Conservation (phyloP, 352 stramenopile species). For the Pythium brassicae region DNA sequence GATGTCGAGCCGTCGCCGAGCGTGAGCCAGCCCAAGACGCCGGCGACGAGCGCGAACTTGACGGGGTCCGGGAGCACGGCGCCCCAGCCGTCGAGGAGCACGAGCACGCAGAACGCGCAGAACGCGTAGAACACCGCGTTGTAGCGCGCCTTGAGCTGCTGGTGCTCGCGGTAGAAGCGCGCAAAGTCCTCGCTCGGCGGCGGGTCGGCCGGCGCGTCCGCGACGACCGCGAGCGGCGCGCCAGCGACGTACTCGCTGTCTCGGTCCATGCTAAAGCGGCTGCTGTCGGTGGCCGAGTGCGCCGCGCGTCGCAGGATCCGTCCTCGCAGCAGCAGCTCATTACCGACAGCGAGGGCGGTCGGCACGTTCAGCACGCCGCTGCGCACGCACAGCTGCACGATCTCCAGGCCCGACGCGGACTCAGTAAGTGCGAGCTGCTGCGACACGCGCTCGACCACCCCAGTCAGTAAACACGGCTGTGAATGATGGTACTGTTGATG, state of each 20-base stretch:
- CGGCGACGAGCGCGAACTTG: constrained; percentile 30
- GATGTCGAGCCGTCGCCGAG: constrained; percentile 32
- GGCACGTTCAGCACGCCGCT: constrained; percentile 39
- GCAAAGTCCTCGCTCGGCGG: constrained; percentile 19
- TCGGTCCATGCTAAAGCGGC: constrained; percentile 6
- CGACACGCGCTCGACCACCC: constrained; percentile 5
- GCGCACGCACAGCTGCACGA: constrained; percentile 33
- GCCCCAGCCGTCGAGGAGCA: constrained; percentile 27
- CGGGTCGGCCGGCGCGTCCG: constrained; percentile 4
- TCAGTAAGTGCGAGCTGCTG: constrained; percentile 10
- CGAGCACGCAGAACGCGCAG: constrained; percentile 30
- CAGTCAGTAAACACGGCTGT: constrained; percentile 7
- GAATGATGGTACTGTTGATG: constrained; percentile 7
- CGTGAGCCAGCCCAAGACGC: constrained; percentile 33
- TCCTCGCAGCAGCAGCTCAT: constrained; percentile 26
- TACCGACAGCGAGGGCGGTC: constrained; percentile 28
- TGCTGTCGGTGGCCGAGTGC: not conserved
- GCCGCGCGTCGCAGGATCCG: constrained; percentile 14
- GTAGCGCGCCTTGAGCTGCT: constrained; percentile 23
- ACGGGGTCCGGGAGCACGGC: constrained; percentile 22
- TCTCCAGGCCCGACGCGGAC: constrained; percentile 27
- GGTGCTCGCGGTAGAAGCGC: constrained; percentile 20
- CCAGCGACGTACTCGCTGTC: constrained; percentile 5
- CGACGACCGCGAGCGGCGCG: not conserved
- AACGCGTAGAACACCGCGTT: constrained; percentile 29